Conservation (phyloP, 352 stramenopile genomes). For the Phytophthora rubi region DNA sequence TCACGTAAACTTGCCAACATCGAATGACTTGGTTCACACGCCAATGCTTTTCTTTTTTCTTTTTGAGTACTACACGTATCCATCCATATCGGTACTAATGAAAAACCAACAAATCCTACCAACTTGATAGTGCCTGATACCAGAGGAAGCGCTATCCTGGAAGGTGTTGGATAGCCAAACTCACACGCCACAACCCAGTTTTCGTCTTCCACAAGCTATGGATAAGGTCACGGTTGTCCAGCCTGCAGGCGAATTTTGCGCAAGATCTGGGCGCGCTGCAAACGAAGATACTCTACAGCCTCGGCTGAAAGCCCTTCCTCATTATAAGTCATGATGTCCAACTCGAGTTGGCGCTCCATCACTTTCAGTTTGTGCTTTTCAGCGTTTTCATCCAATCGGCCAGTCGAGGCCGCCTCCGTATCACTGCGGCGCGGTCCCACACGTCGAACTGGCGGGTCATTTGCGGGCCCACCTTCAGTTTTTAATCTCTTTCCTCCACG, state of each 20-base stretch:
- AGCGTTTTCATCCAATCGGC: neutral
- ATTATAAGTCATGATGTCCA: slow-evolving; percentile 19
- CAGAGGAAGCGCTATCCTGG: too few relatives aligned
- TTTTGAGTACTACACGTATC: too few relatives aligned
- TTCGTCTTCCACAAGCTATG: neutral
- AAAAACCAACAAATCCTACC: too few relatives aligned
- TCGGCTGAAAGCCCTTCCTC: slow-evolving; percentile 10
- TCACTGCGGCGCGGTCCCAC: neutral
- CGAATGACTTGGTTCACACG: too few relatives aligned
- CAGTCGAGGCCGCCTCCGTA: neutral
- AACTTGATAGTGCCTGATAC: too few relatives aligned
- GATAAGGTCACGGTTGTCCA: neutral
- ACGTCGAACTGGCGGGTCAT: neutral
- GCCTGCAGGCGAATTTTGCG: slow-evolving; percentile 7
- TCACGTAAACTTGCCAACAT: too few relatives aligned
- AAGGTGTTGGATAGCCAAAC: too few relatives aligned
- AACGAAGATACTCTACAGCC: slow-evolving; percentile 8
- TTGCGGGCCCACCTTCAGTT: neutral
- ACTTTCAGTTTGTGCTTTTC: slow-evolving; percentile 8
- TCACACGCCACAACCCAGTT: too few relatives aligned
- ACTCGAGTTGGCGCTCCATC: slow-evolving; percentile 14
- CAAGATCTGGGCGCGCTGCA: slow-evolving; percentile 12
- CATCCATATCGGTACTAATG: too few relatives aligned
- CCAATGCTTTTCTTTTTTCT: too few relatives aligned
- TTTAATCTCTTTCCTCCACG: neutral